Base-by-base conservation (phyloP, 176 grass and related monocot species). In the Lolium perenne region DNA sequence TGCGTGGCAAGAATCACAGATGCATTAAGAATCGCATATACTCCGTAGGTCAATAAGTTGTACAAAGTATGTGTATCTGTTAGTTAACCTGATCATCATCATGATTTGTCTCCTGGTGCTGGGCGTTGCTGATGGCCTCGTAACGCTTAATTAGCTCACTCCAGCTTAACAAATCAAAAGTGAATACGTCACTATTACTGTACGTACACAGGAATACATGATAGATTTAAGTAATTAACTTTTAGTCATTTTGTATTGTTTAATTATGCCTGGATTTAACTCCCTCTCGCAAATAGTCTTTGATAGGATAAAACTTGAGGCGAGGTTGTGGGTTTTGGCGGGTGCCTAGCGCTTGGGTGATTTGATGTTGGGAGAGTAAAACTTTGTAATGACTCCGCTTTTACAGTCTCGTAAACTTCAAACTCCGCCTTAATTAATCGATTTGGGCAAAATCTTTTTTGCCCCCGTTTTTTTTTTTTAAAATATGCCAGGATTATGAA, bases 111-210 rank as follows among this genome's bases (percentile, higher is more conserved):
- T 55, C 82, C 70, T 88, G 40, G 41, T 86, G 83, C 3, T 46
- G 80, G 38, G 32, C 81, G 75, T 75, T 84, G 38, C 7, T 71
- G 59, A 13, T 22, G 49, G 54, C 73, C 40, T 95, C 74, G 54
- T 92, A 95, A 10, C 76, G 84, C 2, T 86, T 82, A 50, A 92
- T 84, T 7, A 95, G 68, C 59, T 92, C 85, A 1, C 51, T 41
- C 90, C 90, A 84, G 61, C 93, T 95, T 79, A 16, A 64, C 4
- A 84, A 17, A 29, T 6, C 22, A 46, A 9, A 46, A 22, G 38
- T 46, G 69, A 69, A 35, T 0, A n/a, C 4, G 23, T 83, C 12
- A 50, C 3, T 48, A 14, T 25, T 51, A 51, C 6, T 38, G 4
- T 10, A 16, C 71, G n/a, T n/a, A n/a, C n/a, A n/a, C n/a, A n/a